These are phyloP conservation scores for Lithospermum erythrorhizon DNA, from an alignment of 257 asterid genomes.

Conservation along the genomic window DNA sequence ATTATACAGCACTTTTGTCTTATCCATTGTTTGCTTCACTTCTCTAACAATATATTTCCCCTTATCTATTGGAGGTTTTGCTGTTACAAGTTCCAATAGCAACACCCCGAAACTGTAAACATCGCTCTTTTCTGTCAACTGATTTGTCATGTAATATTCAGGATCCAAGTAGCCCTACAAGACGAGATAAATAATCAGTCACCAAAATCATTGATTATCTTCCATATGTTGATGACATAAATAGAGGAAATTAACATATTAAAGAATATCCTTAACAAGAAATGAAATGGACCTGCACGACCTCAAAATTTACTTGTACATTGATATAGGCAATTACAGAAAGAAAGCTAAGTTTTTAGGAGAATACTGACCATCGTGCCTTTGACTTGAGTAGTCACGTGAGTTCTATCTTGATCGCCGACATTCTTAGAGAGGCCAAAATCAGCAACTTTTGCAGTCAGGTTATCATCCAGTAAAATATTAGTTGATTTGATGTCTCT, in stretches of 20 bases:
- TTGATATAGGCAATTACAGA: background rate
- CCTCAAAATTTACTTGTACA: background rate
- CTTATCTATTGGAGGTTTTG: slow-evolving; percentile 60
- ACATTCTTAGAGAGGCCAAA: slow-evolving; percentile 81
- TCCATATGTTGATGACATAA: background rate
- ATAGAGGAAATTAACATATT: background rate
- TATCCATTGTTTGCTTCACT: slow-evolving; percentile 51
- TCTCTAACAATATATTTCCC: slow-evolving; percentile 76
- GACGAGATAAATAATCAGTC: background rate
- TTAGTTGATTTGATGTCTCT: slow-evolving; percentile 82
- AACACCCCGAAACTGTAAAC: slow-evolving; percentile 78
- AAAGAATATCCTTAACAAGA: background rate
- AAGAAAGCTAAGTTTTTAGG: background rate
- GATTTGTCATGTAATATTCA: slow-evolving; percentile 86
- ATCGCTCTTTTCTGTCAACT: slow-evolving; percentile 81
- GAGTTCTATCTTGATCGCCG: slow-evolving; percentile 45
- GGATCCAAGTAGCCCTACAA: slow-evolving; percentile 92
- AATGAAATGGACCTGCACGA: background rate
- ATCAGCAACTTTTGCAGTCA: slow-evolving; percentile 88
- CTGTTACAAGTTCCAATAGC: slow-evolving; percentile 55
- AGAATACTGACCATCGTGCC: slow-evolving; percentile 77
- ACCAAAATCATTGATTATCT: background rate
- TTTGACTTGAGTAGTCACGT: slow-evolving; percentile 91
- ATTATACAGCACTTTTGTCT: slow-evolving; percentile 48
- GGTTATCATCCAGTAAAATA: slow-evolving; percentile 56